phyloP scores from a whole-genome alignment of 2,329 filamentous ascomycete species.

The Botrytis paeoniae region DNA sequence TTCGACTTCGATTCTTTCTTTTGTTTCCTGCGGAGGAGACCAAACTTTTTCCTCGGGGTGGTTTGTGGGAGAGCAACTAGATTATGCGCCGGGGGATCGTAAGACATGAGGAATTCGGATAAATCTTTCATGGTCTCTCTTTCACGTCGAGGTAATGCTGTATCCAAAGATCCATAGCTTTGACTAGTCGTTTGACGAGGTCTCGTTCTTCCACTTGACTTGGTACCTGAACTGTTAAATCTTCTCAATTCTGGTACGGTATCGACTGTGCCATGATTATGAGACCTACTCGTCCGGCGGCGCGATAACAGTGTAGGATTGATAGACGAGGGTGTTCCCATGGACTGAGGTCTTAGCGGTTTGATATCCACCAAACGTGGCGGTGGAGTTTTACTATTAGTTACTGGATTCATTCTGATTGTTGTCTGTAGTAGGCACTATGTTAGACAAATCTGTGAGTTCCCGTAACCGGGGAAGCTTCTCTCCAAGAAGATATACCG shows the following conservation, averaged over 20 bases:
- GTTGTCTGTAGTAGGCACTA: not conserved
- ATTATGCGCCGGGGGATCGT: constrained; percentile 49
- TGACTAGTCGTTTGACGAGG: not conserved
- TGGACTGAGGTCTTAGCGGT: not conserved
- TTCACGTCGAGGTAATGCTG: constrained; percentile 19
- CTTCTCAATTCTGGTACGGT: constrained; percentile 6
- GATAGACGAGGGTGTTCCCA: not conserved
- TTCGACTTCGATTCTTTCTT: constrained; percentile 37
- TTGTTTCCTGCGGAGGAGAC: constrained; percentile 39
- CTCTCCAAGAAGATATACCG: not conserved
- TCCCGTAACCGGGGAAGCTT: not conserved
- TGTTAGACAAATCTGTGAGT: not conserved
- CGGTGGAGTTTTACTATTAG: not conserved
- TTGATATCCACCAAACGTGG: not conserved
- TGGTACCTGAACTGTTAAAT: constrained; percentile 3
- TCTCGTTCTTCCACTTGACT: not conserved
- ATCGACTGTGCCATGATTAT: constrained; percentile 15
- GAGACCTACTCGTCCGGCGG: constrained; percentile 5
- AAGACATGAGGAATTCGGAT: constrained; percentile 50
- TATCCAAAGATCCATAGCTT: constrained; percentile 2
- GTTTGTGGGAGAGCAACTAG: constrained; percentile 46
- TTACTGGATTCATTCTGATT: not conserved
- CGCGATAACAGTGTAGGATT: constrained; percentile 14
- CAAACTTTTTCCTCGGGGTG: constrained; percentile 35
- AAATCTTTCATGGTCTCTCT: constrained; percentile 38